Conservation (phyloP, 805 yeast genomes). For the Blastobotrys terrestris region DNA sequence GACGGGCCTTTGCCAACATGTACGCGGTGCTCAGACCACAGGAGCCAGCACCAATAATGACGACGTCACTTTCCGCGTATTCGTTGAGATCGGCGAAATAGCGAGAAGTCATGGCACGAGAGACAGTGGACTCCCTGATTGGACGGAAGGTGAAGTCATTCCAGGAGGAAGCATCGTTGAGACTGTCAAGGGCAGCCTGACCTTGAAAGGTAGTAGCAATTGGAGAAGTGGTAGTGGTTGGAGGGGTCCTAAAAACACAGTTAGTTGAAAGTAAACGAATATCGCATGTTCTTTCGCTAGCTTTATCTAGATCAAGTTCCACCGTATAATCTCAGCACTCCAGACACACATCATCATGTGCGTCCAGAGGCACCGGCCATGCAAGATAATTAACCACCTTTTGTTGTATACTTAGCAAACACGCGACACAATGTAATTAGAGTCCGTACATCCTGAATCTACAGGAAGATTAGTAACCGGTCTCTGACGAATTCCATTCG, state of each 20-base stretch:
- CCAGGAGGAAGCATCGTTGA: conserved; percentile 40
- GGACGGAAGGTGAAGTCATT: conserved; percentile 61
- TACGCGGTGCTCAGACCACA: conserved; percentile 75
- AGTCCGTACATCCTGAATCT: not conserved
- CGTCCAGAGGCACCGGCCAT: conserved; percentile 18
- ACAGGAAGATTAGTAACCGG: not conserved
- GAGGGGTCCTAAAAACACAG: conserved; percentile 10
- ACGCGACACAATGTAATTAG: not conserved
- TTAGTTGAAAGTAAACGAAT: conserved; percentile 6
- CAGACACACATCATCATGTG: not conserved
- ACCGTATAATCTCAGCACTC: conserved; percentile 38
- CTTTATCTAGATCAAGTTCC: conserved; percentile 41
- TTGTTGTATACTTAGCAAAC: not conserved
- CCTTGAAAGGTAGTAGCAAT: conserved; percentile 7
- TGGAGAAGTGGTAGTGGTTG: conserved; percentile 17
- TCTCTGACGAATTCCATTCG: too few species aligned
- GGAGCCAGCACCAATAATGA: conserved; percentile 73
- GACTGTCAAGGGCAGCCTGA: conserved; percentile 6
- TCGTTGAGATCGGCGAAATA: conserved; percentile 68
- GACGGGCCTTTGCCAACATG: conserved; percentile 63
- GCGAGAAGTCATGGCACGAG: conserved; percentile 73
- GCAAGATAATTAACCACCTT: conserved; percentile 7
- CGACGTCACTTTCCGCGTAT: conserved; percentile 68
- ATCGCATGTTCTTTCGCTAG: conserved; percentile 39
- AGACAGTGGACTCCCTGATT: conserved; percentile 70